These are phyloP conservation scores for Mucor sp. DNA, from an alignment of 371 early-diverging fungal genomes.

Conservation along the genomic window DNA sequence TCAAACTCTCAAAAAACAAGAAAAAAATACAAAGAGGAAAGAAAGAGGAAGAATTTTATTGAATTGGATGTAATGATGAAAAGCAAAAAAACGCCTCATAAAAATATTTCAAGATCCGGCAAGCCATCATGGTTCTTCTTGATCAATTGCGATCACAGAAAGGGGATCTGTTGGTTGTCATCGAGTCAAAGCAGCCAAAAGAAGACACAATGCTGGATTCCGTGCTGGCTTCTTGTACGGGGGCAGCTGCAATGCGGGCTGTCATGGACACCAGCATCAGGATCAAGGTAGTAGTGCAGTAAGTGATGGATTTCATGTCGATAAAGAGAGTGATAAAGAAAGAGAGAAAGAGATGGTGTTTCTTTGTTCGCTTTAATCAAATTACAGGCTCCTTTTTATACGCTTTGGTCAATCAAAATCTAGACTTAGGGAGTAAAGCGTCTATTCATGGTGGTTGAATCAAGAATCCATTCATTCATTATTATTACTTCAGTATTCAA, in stretches of 20 bases:
- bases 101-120: not conserved
- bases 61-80: not conserved
- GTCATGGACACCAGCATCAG: not conserved
- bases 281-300: not conserved
- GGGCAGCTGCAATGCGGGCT: not conserved
- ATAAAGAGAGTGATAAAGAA: not conserved
- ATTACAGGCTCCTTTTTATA: slow-evolving; percentile 1
- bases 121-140: not conserved
- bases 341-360: not conserved
- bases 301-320: not conserved
- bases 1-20: not conserved
- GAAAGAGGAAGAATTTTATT: not conserved
- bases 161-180: not conserved
- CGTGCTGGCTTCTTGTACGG: not conserved
- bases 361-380: not conserved
- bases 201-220: not conserved
- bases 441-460: not conserved
- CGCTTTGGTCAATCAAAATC: not conserved
- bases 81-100: not conserved
- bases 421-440: slow-evolving; percentile 1
- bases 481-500: not conserved
- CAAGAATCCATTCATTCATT: not conserved
- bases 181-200: not conserved
- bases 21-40: not conserved
- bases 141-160: not conserved